These are phyloP conservation scores for Marasmius oreades DNA, from an alignment of 1,284 basidiomycete species.

Conservation along the genomic window DNA sequence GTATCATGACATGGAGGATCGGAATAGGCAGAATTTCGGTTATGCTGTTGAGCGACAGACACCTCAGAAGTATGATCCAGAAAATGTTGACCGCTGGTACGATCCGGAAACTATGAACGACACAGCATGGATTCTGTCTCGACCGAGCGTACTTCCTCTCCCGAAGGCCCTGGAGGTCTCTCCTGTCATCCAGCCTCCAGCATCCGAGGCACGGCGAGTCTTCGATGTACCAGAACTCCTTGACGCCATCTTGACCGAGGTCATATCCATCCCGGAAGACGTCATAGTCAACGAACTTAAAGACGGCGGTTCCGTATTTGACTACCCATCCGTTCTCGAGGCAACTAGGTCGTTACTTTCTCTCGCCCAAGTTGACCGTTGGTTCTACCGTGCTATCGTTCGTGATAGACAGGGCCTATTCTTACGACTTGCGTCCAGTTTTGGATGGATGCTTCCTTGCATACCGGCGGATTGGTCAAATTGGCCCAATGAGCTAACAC, in stretches of 20 bases:
- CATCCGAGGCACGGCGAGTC: not conserved
- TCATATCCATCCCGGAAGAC: conserved; percentile 1
- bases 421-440: conserved; percentile 10
- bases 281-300: conserved; percentile 3
- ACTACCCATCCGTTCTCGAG: conserved; percentile 6
- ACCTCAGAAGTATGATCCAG: conserved; percentile 7
- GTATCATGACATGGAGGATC: conserved; percentile 14
- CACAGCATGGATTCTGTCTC: conserved; percentile 11
- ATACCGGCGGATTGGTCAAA: conserved; percentile 12
- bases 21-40: conserved; percentile 11
- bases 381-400: conserved; percentile 9
- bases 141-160: not conserved
- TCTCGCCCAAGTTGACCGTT: conserved; percentile 9
- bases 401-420: conserved; percentile 10
- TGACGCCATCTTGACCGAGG: conserved; percentile 8
- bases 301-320: not conserved
- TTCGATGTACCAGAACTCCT: conserved; percentile 14
- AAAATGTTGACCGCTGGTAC: conserved; percentile 9
- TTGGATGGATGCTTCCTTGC: conserved; percentile 15
- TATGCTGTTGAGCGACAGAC: conserved; percentile 10
- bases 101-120: conserved; percentile 16
- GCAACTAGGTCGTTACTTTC: conserved; percentile 8
- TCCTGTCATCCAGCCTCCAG: not conserved
- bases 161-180: not conserved
- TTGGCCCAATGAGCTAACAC: conserved; percentile 3